A percentile compares a stretch with the other conserved stretches of the same genome.
Conservation (phyloP, 2,329 filamentous ascomycete genomes). For the Aspergillus nomiae region DNA sequence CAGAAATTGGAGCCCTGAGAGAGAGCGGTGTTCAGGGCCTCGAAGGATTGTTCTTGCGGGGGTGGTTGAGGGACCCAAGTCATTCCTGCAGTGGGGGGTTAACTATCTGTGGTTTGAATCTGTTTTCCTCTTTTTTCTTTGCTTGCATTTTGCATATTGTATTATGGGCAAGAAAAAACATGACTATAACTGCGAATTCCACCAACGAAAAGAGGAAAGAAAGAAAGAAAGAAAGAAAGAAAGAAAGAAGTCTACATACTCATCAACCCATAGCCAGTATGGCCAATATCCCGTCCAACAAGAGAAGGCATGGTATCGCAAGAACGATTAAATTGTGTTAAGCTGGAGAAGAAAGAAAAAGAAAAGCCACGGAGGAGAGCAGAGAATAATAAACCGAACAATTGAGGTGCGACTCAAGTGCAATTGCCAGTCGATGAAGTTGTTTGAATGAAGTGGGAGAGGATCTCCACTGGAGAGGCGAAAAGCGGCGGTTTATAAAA, state of each 20-base stretch:
- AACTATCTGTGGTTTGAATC: not conserved
- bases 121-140: not conserved
- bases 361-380: not conserved
- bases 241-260: slow-evolving; percentile 35
- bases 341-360: not conserved
- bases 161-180: not conserved
- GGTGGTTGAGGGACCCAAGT: slow-evolving; percentile 36
- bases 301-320: slow-evolving; percentile 31
- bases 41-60: slow-evolving; percentile 43
- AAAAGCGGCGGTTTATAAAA: not conserved
- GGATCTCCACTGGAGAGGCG: not conserved
- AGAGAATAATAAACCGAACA: not conserved
- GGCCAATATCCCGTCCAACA: slow-evolving; percentile 44
- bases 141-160: not conserved
- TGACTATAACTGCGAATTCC: not conserved
- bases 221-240: no score
- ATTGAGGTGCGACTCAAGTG: not conserved
- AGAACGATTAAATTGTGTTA: not conserved
- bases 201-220: not conserved
- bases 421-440: no score
- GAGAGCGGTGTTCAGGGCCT: slow-evolving; percentile 58
- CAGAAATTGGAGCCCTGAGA: slow-evolving; percentile 54
- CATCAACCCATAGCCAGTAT: slow-evolving; percentile 60
- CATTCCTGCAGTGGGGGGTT: slow-evolving; percentile 28
- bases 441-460: not conserved